A percentile compares a stretch with the other conserved stretches of the same genome.
These are phyloP conservation scores for Microstegium vimineum DNA, from an alignment of 176 grass and related monocot species.

Conservation along the genomic window DNA sequence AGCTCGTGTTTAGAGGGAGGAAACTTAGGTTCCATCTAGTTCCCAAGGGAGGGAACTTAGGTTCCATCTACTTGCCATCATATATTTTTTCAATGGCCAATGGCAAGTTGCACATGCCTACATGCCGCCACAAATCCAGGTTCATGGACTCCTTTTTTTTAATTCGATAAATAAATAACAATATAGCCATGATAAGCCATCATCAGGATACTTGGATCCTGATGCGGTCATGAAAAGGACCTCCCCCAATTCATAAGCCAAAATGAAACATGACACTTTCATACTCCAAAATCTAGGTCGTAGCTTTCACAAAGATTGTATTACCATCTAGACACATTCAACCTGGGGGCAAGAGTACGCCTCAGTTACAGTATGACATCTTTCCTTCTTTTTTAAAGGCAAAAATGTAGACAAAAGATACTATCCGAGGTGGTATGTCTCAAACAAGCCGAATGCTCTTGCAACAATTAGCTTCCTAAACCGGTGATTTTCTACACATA, in stretches of 20 bases:
- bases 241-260: neutral
- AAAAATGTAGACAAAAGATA: neutral
- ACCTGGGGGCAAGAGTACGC: neutral
- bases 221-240: neutral
- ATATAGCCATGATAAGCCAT: neutral
- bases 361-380: neutral
- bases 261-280: neutral
- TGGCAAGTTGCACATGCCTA: neutral
- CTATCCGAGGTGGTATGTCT: neutral
- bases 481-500: neutral
- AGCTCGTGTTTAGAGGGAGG: too few relatives aligned
- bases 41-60: too few relatives aligned
- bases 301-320: neutral
- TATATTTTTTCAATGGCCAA: too few relatives aligned
- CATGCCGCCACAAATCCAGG: neutral
- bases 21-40: too few relatives aligned
- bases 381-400: neutral
- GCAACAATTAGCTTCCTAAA: constrained; percentile 11
- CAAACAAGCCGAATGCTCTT: neutral
- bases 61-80: neutral
- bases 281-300: neutral
- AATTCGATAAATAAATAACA: neutral
- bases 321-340: neutral
- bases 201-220: too few relatives aligned
- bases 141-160: too few relatives aligned